Conservation (phyloP, 2,329 filamentous ascomycete genomes). For the Exophiala dermatitidis region DNA sequence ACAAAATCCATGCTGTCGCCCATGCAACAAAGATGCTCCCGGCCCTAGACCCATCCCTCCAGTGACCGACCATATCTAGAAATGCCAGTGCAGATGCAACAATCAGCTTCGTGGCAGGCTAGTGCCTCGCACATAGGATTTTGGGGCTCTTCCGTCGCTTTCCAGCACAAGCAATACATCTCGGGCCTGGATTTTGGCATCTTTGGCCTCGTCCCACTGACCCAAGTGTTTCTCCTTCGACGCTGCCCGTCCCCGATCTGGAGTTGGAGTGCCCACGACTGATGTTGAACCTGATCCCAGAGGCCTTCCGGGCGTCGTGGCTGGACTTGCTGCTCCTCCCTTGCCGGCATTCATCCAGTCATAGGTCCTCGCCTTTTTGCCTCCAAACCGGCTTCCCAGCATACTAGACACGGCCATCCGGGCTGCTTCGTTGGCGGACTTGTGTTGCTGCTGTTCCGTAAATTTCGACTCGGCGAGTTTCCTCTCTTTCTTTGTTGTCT, state of each 20-base stretch:
- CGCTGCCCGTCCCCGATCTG: slow-evolving; percentile 23
- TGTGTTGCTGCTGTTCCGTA: slow-evolving; percentile 70
- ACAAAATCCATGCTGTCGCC: slow-evolving; percentile 7
- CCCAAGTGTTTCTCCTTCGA: slow-evolving; percentile 55
- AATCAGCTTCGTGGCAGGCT: slow-evolving; percentile 17
- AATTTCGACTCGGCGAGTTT: slow-evolving; percentile 65
- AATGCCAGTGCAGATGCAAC: slow-evolving; percentile 15
- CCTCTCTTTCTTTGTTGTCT: slow-evolving; percentile 84
- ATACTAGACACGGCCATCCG: slow-evolving; percentile 62
- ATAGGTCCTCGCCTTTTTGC: slow-evolving; percentile 40
- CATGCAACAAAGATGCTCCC: not conserved
- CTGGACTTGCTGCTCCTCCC: slow-evolving; percentile 29
- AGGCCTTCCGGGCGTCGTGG: slow-evolving; percentile 22
- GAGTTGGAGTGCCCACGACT: slow-evolving; percentile 17
- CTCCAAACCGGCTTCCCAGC: slow-evolving; percentile 46
- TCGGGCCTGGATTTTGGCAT: slow-evolving; percentile 71
- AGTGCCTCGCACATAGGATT: slow-evolving; percentile 40
- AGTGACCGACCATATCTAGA: slow-evolving; percentile 13
- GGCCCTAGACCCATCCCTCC: not conserved
- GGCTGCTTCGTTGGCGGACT: slow-evolving; percentile 76
- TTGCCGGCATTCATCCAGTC: slow-evolving; percentile 40
- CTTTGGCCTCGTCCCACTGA: slow-evolving; percentile 71
- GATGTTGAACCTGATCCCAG: slow-evolving; percentile 11
- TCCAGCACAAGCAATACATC: slow-evolving; percentile 77
- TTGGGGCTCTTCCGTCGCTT: slow-evolving; percentile 55